These are phyloP conservation scores for Coix lacrymajobi DNA, from an alignment of 176 grass and related monocot species.

Conservation along the genomic window DNA sequence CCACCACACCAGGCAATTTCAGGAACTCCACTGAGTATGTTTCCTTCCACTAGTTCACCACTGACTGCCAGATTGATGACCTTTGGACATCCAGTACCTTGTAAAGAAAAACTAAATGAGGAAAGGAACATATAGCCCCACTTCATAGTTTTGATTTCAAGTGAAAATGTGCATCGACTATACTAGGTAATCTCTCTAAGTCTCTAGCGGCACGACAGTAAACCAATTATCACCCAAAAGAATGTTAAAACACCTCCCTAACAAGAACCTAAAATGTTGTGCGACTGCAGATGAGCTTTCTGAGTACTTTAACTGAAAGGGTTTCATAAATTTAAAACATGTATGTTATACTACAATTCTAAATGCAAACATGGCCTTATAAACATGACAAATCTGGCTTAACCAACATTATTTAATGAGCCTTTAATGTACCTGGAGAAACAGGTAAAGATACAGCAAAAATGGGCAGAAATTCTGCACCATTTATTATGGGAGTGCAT, in stretches of 20 bases:
- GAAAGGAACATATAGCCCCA: slow-evolving; percentile 3
- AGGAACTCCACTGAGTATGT: slow-evolving; percentile 65
- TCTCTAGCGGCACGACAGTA: background rate
- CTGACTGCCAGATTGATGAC: slow-evolving; percentile 63
- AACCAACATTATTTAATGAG: slow-evolving; percentile 4
- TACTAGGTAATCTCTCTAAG: background rate
- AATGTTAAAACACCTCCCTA: background rate
- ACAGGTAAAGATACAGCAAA: slow-evolving; percentile 79
- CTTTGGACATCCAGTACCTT: slow-evolving; percentile 96
- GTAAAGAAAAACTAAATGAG: slow-evolving; percentile 31
- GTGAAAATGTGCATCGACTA: background rate
- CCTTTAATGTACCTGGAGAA: slow-evolving; percentile 60
- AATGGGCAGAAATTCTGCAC: slow-evolving; percentile 61
- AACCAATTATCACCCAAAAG: slow-evolving; percentile 1
- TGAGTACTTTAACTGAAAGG: background rate
- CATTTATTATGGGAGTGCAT: slow-evolving; percentile 59
- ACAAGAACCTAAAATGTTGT: background rate
- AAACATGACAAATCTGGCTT: background rate
- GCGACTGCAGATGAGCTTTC: slow-evolving; percentile 10
- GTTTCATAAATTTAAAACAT: slow-evolving; percentile 4
- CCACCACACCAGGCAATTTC: slow-evolving; percentile 98
- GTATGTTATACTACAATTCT: background rate
- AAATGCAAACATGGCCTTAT: background rate
- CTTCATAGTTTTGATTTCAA: background rate
- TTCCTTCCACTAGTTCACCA: slow-evolving; percentile 95